Evolutionary conservation across 1,284 basidiomycete species (phyloP), one percentile per base, ranked within the genome.

Genomic region (Ceratobasidium sp.): DNA sequence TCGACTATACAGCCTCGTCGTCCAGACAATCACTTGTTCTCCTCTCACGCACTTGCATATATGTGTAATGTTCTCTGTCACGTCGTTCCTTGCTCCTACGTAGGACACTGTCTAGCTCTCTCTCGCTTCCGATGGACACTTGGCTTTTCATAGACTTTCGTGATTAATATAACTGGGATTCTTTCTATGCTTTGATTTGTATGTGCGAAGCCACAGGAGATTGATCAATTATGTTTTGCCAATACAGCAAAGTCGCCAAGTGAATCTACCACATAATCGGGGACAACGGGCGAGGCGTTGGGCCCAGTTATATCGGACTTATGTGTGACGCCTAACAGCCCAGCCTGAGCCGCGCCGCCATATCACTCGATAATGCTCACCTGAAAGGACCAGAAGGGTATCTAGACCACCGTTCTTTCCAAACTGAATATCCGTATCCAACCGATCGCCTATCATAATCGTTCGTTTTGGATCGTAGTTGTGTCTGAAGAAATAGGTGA

Each of bases 391-490:
- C 51, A 98, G 87, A 64, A 98, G 83, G 0, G 95, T 96, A 16
- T 92, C 82, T 23, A 98, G 84, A 14, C 92, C 92, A 28, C 94
- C 94, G 56, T 86, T 86, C 79, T 93, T 86, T 56, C 94, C 96
- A 77, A 99, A 99, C 59, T 92, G 81, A 77, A 97, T 95, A 81
- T 99, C 97, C 1, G 97, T 99, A 77, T 94, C 90, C 74, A 99
- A 84, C 73, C 97, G 88, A 81, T 99, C 96, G 48, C 96, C 96
- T 51, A 98, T 86, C 92, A 99, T 97, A 78, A 99, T 87, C 0
- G 96, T 95, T 60, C 89, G 84, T 72, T 85, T 82, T 44, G 91
- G 91, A 80, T 98, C 92, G 79, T 94, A 95, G 58, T 92, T 79
- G 77, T 96, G 89, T 81, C 93, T 95, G 77, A 21, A 14, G 48